Percentiles rank a stretch among this genome's conserved stretches.
Conservation (phyloP, 768 basidiomycete species). For the Lepiota subincarnata region DNA sequence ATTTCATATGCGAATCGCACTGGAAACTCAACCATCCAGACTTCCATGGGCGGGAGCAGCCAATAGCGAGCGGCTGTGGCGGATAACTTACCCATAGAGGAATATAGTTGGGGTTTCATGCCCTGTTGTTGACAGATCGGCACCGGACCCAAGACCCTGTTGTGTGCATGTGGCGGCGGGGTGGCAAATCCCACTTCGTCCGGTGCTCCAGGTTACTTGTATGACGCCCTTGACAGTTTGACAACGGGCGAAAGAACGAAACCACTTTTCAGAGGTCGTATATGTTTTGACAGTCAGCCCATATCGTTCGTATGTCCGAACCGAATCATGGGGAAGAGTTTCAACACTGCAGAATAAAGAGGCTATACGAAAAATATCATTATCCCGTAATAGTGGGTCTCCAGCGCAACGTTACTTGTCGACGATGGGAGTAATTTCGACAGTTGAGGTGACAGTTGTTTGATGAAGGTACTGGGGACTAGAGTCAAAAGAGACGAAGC, state of each 20-base stretch:
- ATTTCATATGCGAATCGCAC: too few relatives aligned
- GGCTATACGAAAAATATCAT: too few relatives aligned
- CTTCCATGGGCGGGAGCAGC: too few relatives aligned
- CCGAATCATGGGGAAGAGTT: not conserved
- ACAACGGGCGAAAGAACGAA: not conserved
- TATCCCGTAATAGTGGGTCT: too few relatives aligned
- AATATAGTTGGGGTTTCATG: not conserved
- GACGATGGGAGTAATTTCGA: too few relatives aligned
- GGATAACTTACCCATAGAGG: not conserved
- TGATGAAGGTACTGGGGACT: too few relatives aligned
- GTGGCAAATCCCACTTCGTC: not conserved
- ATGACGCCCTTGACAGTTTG: conserved; percentile 6
- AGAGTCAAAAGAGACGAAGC: too few relatives aligned
- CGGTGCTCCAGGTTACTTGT: not conserved
- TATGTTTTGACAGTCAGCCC: not conserved
- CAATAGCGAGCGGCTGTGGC: not conserved
- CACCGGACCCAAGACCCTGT: not conserved
- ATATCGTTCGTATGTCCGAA: not conserved
- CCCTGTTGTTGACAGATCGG: not conserved
- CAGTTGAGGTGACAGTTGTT: too few relatives aligned
- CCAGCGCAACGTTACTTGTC: too few relatives aligned
- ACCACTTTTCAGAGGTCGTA: not conserved
- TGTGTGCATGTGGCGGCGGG: not conserved
- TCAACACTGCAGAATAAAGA: too few relatives aligned
- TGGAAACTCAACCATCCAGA: too few relatives aligned